Evolutionary conservation across 352 stramenopile species (phyloP), one percentile per base, ranked within the genome.

Genomic region (Phytophthora pisi): DNA sequence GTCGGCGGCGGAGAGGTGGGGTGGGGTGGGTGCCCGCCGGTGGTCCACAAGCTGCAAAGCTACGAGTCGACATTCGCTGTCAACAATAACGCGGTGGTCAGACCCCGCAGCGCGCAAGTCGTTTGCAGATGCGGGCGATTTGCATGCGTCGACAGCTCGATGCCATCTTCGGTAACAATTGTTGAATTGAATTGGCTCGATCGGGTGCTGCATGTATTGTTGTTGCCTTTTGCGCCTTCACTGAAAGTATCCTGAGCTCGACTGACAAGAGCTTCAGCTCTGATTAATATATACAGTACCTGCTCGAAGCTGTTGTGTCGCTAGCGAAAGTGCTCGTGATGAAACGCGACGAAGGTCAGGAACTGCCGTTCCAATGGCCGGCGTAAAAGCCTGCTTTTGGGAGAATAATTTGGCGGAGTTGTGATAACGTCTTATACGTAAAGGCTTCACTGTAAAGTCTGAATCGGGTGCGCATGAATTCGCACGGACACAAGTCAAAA

Each of bases 31-130:
- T 66, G 63, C 49, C 61, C 4, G 38, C 38, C 38, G 64, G 51
- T 72, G 64, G 58, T 72, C 45, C 51, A 67, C 55, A 61, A 61
- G 34, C 47, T 34, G 47, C 62, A 66, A 56, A 70, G 47, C 16
- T 26, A 51, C 43, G 42, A 52, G 13, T n/a, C 11, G 30, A 38
- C 42, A 5, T n/a, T 46, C 38, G 38, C 38, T 66, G 58, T 66
- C 58, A 66, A 66, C 58, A 66, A 66, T 66, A 53, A 38, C 52
- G 30, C 23, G 47, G 47, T 15, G 47, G 47, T 15, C 42, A 40
- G 54, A 28, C 24, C 40, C 30, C 9, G 15, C 51, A 31, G 13
- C 57, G 26, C 55, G 56, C 46, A 56, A 51, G 15, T 31, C 15
- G 34, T 46, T 46, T 50, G 43, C 43, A 50, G 40, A 52, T 45